Percentiles rank a stretch among this genome's conserved stretches.
Conservation (phyloP, 371 early-diverging fungal species). For the Dichotomocladium elegans region DNA sequence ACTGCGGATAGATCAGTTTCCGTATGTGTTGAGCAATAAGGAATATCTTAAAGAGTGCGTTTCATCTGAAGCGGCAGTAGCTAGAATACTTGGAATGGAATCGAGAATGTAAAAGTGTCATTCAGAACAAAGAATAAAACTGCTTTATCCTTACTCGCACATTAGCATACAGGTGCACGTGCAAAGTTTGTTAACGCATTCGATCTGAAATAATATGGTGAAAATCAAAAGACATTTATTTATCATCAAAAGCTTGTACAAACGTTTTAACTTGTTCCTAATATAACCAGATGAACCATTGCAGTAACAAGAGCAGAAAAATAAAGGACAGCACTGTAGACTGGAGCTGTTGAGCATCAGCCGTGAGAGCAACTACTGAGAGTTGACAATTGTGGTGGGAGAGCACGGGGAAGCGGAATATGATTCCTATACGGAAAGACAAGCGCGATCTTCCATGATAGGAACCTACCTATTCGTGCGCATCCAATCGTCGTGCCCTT, state of each 20-base stretch:
- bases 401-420: too few species aligned
- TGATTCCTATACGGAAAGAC: too few species aligned
- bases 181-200: constrained; percentile 12
- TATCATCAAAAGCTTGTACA: constrained; percentile 47
- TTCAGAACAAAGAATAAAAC: constrained; percentile 73
- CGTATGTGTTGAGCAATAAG: neutral
- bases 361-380: too few species aligned
- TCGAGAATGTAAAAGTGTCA: constrained; percentile 89
- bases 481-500: too few species aligned
- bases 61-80: constrained; percentile 57
- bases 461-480: too few species aligned
- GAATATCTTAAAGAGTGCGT: neutral
- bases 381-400: too few species aligned
- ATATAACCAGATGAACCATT: too few species aligned
- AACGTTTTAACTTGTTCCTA: constrained; percentile 77
- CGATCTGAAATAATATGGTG: constrained; percentile 75
- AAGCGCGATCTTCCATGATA: too few species aligned
- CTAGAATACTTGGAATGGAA: constrained; percentile 64
- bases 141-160: constrained; percentile 56
- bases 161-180: neutral
- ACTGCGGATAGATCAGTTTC: neutral
- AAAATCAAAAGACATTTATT: constrained; percentile 64
- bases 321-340: too few species aligned
- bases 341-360: too few species aligned
- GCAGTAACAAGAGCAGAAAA: neutral